Conservation (phyloP, 1,139 yeast species). For the Nakaseomyces delphensis region DNA sequence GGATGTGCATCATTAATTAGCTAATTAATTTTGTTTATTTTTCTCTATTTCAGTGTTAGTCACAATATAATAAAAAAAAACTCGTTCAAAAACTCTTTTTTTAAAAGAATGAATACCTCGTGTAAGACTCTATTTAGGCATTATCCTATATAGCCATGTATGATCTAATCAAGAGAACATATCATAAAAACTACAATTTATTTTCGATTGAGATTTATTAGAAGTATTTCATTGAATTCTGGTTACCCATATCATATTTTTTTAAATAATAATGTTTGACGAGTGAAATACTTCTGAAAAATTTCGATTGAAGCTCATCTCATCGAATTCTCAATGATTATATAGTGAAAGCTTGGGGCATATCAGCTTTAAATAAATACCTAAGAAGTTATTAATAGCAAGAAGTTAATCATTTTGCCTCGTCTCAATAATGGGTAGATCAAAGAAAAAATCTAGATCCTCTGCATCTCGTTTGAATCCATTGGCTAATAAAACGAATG, state of each 20-base stretch:
- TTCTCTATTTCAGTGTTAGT: conserved; percentile 2
- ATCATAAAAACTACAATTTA: not conserved
- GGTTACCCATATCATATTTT: not conserved
- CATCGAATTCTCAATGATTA: conserved; percentile 7
- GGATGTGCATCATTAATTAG: conserved; percentile 5
- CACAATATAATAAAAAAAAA: conserved; percentile 1
- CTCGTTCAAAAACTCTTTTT: not conserved
- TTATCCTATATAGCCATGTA: not conserved
- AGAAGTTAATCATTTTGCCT: not conserved
- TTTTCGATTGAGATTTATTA: not conserved
- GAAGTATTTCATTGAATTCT: too few relatives aligned
- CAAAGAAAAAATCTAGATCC: conserved; percentile 60
- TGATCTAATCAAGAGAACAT: not conserved
- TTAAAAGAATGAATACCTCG: not conserved
- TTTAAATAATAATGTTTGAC: not conserved
- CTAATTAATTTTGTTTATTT: conserved; percentile 4
- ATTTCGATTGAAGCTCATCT: conserved; percentile 14
- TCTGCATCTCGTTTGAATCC: conserved; percentile 50
- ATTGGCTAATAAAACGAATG: conserved; percentile 25
- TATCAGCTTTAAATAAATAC: not conserved
- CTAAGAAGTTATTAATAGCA: too few relatives aligned
- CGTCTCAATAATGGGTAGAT: conserved; percentile 51
- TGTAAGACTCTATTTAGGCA: conserved; percentile 1
- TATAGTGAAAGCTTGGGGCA: not conserved
- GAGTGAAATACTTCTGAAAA: conserved; percentile 3